Evolutionary conservation across 352 stramenopile species (phyloP), one percentile per base, ranked within the genome.

Genomic region (Phytophthora citrophthora): DNA sequence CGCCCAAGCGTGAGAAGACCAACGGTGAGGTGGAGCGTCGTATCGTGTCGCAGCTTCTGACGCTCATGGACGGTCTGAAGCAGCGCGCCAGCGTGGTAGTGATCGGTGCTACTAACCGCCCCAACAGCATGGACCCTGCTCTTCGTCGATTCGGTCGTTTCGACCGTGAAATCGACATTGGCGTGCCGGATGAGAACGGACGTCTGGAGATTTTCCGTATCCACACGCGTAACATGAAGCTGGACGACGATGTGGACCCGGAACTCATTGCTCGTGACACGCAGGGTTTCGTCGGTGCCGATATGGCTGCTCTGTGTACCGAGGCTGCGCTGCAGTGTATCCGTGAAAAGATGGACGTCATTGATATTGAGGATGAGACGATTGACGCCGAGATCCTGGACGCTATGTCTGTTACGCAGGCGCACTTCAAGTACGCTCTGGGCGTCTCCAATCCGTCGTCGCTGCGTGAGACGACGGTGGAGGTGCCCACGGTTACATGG

Each of bases 301-400:
- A 99, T 90, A 99, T 99, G 83, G 97, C 97, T 23, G 96, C 97
- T 8, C 85, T 99, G 36, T 99, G 97, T 86, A 99, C 97, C 18
- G 98, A 99, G 76, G 90, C 91, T 26, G 97, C 97, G 32, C 95
- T 99, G 81, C 96, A 99, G 81, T 99, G 97, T 73, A 99, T 99
- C 62, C 90, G 97, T 34, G 97, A 99, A 77, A 99, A 99, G 90
- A 99, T 99, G 98, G 97, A 99, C 77, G 89, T 99, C 52, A 99
- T 99, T 71, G 98, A 99, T 75, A 99, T 99, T 76, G 98, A 99
- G 67, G 97, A 99, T 55, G 97, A 99, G 61, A 94, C 89, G 48
- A 99, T 99, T 77, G 97, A 99, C 77, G 97, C 97, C 2, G 97
- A 99, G 75, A 98, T 99, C 51, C 86, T 99, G 61, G 96, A 99